phyloP scores from a whole-genome alignment of 2,329 filamentous ascomycete species.

The Metarhizium rileyi region DNA sequence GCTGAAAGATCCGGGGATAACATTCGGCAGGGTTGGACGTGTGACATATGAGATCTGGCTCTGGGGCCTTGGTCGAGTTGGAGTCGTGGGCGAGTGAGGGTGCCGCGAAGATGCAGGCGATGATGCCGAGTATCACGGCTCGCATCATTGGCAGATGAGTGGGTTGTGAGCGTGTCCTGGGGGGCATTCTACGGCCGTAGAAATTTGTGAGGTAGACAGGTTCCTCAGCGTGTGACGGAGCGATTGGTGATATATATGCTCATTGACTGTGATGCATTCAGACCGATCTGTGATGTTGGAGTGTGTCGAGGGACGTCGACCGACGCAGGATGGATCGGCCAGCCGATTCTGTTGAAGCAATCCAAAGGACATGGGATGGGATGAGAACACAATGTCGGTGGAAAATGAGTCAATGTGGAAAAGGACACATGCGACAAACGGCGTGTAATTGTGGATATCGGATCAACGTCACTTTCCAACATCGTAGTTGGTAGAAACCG shows the following conservation, averaged over 20 bases:
- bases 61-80: conserved; percentile 22
- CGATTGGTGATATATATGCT: too few relatives aligned
- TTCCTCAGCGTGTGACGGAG: not conserved
- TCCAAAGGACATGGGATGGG: not conserved
- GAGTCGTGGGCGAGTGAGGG: conserved; percentile 19
- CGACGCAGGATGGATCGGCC: not conserved
- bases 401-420: conserved; percentile 9
- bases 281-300: too few relatives aligned
- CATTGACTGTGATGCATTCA: not conserved
- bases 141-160: conserved; percentile 7
- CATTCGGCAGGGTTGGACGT: conserved; percentile 50
- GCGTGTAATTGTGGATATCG: conserved; percentile 1
- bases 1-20: conserved; percentile 54
- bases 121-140: conserved; percentile 17
- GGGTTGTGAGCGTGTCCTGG: conserved; percentile 1
- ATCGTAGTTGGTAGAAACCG: not conserved
- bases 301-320: not conserved
- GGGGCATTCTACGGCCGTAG: not conserved
- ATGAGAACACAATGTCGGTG: not conserved
- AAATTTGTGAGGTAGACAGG: not conserved
- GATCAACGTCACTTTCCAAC: too few relatives aligned
- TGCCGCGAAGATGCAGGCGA: conserved; percentile 17
- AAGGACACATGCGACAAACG: conserved; percentile 10
- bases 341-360: not conserved
- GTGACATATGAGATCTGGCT: conserved; percentile 55